Evolutionary conservation across 2,329 filamentous ascomycete species (phyloP), one percentile per base, ranked within the genome.

Genomic region (Sphaerulina vaccinii): DNA sequence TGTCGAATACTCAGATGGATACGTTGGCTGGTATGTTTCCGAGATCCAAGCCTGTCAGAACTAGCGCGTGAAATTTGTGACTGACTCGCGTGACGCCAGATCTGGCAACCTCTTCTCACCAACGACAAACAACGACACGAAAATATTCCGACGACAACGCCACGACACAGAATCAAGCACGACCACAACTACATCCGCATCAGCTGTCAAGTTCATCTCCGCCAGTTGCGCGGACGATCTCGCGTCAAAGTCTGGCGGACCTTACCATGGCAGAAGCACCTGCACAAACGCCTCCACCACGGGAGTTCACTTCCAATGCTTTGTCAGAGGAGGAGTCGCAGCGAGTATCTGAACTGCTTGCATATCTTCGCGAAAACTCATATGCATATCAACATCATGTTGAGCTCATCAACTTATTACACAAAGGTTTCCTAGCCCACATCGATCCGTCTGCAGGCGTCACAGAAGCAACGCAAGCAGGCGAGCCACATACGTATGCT

Each of bases 381-480:
- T 76, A 76, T 59, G 74, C 75, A 48, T 78, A 77, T 56, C 69
- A 73, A 44, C 73, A 73, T 43, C 74, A 79, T 59, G 70, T 74
- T 32, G 68, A 71, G 41, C 70, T 78, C 29, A 73, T 79, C 61
- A 71, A 71, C 27, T 69, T 75, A 2, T 68, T 79, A 19, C 75
- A 77, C 60, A 72, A 75, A 52, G 75, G 75, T 35, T 71, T 79
- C 22, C 63, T 74, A 27, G 68, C 69, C 11, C 74, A 77, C 52
- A 57, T 69, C 39, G 52, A 63, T 60, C 47, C 70, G 51, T 46
- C 65, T 41, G 39, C 62, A 3, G 61, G 62, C 13, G 50, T 48
- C 18, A 45, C 49, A 3, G 49, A 60, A 13, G 61, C 55, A 19
- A 21, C 47, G 4, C 54, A 55, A 19, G 44, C 52, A 16, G 54